Conservation (phyloP, 345 rosid species). For the Lumnitzera racemosa region DNA sequence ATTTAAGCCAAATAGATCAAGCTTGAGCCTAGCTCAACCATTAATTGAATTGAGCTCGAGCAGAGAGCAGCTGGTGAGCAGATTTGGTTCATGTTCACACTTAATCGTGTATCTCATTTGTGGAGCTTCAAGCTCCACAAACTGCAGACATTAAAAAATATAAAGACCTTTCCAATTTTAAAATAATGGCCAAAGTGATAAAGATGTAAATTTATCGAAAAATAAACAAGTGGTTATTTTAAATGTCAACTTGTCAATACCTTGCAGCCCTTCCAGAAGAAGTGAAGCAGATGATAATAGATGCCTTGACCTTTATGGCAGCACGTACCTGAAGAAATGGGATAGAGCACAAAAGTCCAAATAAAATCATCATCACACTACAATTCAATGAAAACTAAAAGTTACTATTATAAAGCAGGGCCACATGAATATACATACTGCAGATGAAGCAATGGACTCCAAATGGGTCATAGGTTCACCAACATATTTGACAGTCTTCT, state of each 20-base stretch:
- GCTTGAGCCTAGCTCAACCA: too few relatives aligned
- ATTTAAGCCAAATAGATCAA: too few relatives aligned
- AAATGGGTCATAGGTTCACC: constrained; percentile 97
- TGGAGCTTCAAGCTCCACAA: too few relatives aligned
- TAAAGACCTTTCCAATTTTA: too few relatives aligned
- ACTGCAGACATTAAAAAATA: too few relatives aligned
- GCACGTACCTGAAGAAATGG: constrained; percentile 67
- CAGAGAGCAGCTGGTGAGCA: too few relatives aligned
- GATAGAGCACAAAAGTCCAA: not conserved
- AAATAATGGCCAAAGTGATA: too few relatives aligned
- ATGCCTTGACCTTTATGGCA: constrained; percentile 97
- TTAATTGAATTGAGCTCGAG: too few relatives aligned
- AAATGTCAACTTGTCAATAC: constrained; percentile 18
- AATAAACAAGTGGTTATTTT: too few relatives aligned
- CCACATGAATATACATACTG: constrained; percentile 34
- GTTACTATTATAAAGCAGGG: not conserved
- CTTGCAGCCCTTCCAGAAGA: constrained; percentile 99
- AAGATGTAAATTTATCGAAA: too few relatives aligned
- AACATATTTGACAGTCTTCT: constrained; percentile 86
- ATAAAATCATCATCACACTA: constrained; percentile 2
- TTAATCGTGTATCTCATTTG: too few relatives aligned
- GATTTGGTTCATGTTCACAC: too few relatives aligned
- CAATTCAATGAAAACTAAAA: not conserved
- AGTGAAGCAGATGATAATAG: constrained; percentile 92
- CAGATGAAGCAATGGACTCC: constrained; percentile 97